Evolutionary conservation across 2,329 filamentous ascomycete species (phyloP).

Genomic region (Fusarium begoniae): DNA sequence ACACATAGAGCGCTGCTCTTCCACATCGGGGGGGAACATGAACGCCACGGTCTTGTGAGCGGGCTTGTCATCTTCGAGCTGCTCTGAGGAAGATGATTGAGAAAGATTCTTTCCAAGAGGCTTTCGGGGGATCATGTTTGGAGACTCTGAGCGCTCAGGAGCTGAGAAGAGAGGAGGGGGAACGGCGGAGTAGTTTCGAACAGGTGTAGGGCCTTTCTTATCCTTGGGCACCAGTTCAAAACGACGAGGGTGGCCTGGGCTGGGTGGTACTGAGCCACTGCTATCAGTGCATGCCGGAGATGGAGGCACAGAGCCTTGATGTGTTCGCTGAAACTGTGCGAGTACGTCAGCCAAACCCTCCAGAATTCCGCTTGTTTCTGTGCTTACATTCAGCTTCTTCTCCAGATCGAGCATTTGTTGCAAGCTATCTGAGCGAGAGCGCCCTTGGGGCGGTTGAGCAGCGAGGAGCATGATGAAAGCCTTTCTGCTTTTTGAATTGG

Average conservation of each 20-base stretch:
- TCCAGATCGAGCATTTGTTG: conserved; percentile 69
- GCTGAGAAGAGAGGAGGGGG: conserved; percentile 33
- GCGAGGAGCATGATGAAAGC: conserved; percentile 26
- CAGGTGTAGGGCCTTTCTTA: conserved; percentile 34
- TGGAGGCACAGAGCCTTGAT: conserved; percentile 29
- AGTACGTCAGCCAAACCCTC: conserved; percentile 2
- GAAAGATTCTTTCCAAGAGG: conserved; percentile 12
- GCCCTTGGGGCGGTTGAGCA: conserved; percentile 26
- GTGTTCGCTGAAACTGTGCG: conserved; percentile 29
- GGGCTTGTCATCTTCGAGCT: conserved; percentile 33
- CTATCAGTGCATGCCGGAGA: conserved; percentile 25
- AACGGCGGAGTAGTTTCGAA: conserved; percentile 38
- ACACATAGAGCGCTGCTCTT: conserved; percentile 56
- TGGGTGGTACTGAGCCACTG: conserved; percentile 29
- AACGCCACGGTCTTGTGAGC: conserved; percentile 46
- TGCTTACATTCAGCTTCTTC: conserved; percentile 64
- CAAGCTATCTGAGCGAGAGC: conserved; percentile 56
- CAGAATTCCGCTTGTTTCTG: not conserved
- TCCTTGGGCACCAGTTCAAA: conserved; percentile 42
- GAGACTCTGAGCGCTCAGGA: conserved; percentile 19
- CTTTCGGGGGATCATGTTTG: conserved; percentile 30
- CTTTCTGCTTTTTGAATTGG: not conserved
- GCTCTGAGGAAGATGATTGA: conserved; percentile 13
- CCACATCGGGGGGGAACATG: conserved; percentile 44
- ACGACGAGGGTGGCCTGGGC: conserved; percentile 33